Conservation (phyloP, 495 filamentous ascomycete genomes). For the Aspergillus conjunctus region DNA sequence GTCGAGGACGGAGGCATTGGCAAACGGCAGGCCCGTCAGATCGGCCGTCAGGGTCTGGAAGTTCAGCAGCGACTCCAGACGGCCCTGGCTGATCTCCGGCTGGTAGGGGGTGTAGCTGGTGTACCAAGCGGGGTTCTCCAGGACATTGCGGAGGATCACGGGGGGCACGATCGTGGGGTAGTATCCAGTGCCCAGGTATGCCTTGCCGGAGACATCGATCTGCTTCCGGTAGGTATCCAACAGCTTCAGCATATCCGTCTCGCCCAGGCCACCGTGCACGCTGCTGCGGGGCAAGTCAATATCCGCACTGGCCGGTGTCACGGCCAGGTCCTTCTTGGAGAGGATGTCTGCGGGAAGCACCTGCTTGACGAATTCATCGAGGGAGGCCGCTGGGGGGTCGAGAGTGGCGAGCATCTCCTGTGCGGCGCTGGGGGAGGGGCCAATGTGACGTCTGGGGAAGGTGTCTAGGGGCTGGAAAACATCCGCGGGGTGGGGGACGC, state of each 20-base stretch:
- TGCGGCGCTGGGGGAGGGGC: slow-evolving; percentile 72
- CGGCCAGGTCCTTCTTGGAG: slow-evolving; percentile 60
- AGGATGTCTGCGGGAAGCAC: slow-evolving; percentile 84
- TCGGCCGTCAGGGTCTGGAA: slow-evolving; percentile 96
- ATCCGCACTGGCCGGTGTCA: slow-evolving; percentile 42
- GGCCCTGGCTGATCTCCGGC: slow-evolving; percentile 95
- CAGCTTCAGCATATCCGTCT: slow-evolving; percentile 66
- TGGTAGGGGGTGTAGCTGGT: slow-evolving; percentile 99
- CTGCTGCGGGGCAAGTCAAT: slow-evolving; percentile 44
- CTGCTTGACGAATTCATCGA: slow-evolving; percentile 89
- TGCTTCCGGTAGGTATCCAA: slow-evolving; percentile 65
- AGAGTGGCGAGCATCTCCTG: slow-evolving; percentile 80
- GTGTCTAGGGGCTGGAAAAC: slow-evolving; percentile 58
- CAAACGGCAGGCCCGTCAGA: slow-evolving; percentile 82
- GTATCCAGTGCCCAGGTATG: slow-evolving; percentile 87
- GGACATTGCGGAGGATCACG: slow-evolving; percentile 91
- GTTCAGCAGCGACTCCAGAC: slow-evolving; percentile 90
- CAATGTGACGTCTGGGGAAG: slow-evolving; percentile 90
- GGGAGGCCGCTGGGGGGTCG: slow-evolving; percentile 67
- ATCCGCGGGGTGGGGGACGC: slow-evolving; percentile 46
- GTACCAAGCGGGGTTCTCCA: slow-evolving; percentile 97
- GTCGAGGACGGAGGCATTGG: slow-evolving; percentile 93
- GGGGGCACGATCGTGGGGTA: slow-evolving; percentile 82
- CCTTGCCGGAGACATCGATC: slow-evolving; percentile 58
- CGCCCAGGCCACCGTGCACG: slow-evolving; percentile 60